These are phyloP conservation scores for Wickerhamiella brachini DNA, from an alignment of 805 yeast genomes.

Conservation along the genomic window DNA sequence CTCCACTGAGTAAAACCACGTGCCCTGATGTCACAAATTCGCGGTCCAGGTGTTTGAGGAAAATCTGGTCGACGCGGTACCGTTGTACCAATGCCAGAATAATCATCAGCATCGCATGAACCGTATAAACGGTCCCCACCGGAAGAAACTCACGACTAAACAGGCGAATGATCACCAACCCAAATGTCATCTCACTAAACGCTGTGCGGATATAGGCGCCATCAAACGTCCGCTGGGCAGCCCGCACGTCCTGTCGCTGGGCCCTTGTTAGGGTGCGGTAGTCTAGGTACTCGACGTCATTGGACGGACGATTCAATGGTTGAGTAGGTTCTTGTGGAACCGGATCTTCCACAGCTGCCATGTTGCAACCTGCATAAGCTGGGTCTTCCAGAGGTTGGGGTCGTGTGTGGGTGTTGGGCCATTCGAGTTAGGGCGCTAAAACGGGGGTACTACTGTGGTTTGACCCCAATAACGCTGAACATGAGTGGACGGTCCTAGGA, in stretches of 20 bases:
- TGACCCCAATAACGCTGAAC: no score
- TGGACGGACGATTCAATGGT: neutral
- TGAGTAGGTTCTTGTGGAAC: neutral
- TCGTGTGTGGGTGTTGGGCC: no score
- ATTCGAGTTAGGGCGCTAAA: no score
- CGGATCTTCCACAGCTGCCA: neutral
- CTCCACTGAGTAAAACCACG: constrained; percentile 38
- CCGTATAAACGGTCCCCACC: constrained; percentile 50
- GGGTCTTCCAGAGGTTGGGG: no score
- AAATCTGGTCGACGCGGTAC: constrained; percentile 23
- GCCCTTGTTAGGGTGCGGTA: constrained; percentile 9
- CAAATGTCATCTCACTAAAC: constrained; percentile 51
- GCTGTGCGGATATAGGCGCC: constrained; percentile 73
- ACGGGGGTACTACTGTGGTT: no score
- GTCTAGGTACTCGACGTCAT: neutral
- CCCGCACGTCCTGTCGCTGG: constrained; percentile 28
- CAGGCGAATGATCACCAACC: constrained; percentile 48
- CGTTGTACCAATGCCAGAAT: constrained; percentile 26
- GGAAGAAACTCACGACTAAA: constrained; percentile 52
- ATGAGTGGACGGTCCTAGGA: no score
- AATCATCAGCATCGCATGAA: constrained; percentile 39
- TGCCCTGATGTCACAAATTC: constrained; percentile 50
- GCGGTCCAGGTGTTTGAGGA: constrained; percentile 26
- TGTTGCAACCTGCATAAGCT: neutral
- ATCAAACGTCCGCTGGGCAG: constrained; percentile 72